phyloP scores from a whole-genome alignment of 2,329 filamentous ascomycete species.

The Aspergillus fischeri region DNA sequence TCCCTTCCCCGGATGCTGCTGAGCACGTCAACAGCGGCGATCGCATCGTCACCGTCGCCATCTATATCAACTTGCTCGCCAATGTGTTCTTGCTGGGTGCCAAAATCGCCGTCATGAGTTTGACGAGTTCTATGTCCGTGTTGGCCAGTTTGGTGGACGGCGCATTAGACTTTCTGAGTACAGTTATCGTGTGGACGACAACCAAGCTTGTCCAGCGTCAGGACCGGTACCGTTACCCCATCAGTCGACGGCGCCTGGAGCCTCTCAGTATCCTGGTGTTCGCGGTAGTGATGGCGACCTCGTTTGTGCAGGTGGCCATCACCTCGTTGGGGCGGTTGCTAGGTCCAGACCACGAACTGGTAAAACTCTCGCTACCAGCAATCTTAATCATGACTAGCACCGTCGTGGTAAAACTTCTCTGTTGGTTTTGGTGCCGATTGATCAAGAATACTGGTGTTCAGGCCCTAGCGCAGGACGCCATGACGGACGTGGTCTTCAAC shows the following conservation, averaged over 20 bases:
- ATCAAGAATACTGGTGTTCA: conserved; percentile 84
- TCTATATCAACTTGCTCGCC: conserved; percentile 78
- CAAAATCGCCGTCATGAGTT: conserved; percentile 71
- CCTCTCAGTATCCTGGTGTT: conserved; percentile 64
- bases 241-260: conserved; percentile 60
- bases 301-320: conserved; percentile 59
- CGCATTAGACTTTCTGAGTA: conserved; percentile 63
- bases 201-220: conserved; percentile 56
- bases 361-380: conserved; percentile 69
- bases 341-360: conserved; percentile 59
- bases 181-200: conserved; percentile 59
- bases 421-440: conserved; percentile 83
- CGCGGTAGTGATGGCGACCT: conserved; percentile 63
- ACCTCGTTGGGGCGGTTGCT: conserved; percentile 57
- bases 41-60: conserved; percentile 76
- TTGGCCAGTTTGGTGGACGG: conserved; percentile 65
- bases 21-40: conserved; percentile 63
- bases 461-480: conserved; percentile 65
- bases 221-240: conserved; percentile 60
- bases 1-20: conserved; percentile 41
- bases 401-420: conserved; percentile 74
- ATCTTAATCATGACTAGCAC: conserved; percentile 77
- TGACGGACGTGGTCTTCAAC: conserved; percentile 86
- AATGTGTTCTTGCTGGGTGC: conserved; percentile 71
- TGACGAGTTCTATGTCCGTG: conserved; percentile 65